Evolutionary conservation across 441 rosid genomes (phyloP), one percentile per base, ranked within the genome.

Genomic region (Flueggea neowawraea): DNA sequence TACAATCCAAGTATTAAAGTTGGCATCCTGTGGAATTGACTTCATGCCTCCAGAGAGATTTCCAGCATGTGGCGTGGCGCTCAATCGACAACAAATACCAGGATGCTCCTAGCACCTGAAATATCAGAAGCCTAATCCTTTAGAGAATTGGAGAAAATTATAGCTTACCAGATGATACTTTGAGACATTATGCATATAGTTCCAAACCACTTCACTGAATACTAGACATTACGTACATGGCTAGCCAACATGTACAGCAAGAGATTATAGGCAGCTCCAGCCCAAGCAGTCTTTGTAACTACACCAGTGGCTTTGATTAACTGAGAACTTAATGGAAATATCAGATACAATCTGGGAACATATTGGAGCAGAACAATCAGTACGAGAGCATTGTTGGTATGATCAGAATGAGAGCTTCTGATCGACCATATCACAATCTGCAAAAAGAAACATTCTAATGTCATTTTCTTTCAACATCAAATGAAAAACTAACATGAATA

Each of bases 181-280:
- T n/a, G 17, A 51, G 15, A 51, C 15, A 53, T 53, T 6, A 53
- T 51, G 17, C 31, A n/a, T 53, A 16, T 53, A 7, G 17, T 4
- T 16, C 31, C 10, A 6, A 53, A 53, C 1, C 12, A 8, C 4
- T 16, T 6, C 0, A 59, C 8, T 6, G 15, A 31, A 22, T 53
- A 16, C 33, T 31, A 33, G 59, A 52, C 33, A 47, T 52, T 68
- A 69, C 92, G 31, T 75, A 91, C 99, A 75, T 94, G 99, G 59
- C 96, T 87, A 62, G 99, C 97, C 51, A 94, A 71, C 94, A 89
- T 84, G 82, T 89, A 94, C 39, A 89, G 77, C 10, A 87, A 64
- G 41, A 94, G 96, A 81, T 87, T 89, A 61, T 94, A 94, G 12
- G 96, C 95, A 57, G 99, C 97, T 12, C 96, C 99, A 2, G 97